phyloP scores from a whole-genome alignment of 2,329 filamentous ascomycete species.

The Scolecobasidium constrictum region DNA sequence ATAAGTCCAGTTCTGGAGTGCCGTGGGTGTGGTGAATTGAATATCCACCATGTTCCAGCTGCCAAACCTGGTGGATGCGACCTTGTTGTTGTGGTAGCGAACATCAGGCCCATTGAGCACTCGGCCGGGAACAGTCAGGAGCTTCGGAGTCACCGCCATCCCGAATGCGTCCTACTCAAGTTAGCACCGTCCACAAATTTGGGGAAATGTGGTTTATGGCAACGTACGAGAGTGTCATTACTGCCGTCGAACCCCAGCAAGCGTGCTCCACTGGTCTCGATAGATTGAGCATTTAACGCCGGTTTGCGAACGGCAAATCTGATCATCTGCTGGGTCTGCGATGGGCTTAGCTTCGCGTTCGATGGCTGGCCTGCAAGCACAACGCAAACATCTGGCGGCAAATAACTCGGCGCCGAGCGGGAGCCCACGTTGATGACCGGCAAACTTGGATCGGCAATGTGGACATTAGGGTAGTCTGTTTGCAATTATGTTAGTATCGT shows the following conservation, averaged over 20 bases:
- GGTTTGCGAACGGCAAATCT: conserved; percentile 59
- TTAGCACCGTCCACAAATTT: too few species aligned
- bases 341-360: conserved; percentile 45
- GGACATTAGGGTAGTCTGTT: conserved; percentile 3
- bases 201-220: too few species aligned
- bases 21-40: neutral
- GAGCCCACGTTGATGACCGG: conserved; percentile 51
- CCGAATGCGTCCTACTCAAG: too few species aligned
- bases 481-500: too few species aligned
- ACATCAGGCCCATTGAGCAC: conserved; percentile 53
- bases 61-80: conserved; percentile 38
- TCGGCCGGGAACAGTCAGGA: conserved; percentile 64
- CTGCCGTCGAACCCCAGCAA: conserved; percentile 45
- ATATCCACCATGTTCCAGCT: conserved; percentile 56
- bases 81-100: conserved; percentile 38
- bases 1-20: neutral
- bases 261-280: conserved; percentile 46
- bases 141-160: conserved; percentile 45
- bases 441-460: neutral
- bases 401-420: conserved; percentile 44
- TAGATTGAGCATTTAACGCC: conserved; percentile 54
- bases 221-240: too few species aligned
- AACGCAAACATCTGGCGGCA: conserved; percentile 55
- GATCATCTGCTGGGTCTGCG: conserved; percentile 61
- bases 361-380: conserved; percentile 55